Evolutionary conservation across 805 yeast species (phyloP).

Genomic region (Kazachstania kunashirensis): DNA sequence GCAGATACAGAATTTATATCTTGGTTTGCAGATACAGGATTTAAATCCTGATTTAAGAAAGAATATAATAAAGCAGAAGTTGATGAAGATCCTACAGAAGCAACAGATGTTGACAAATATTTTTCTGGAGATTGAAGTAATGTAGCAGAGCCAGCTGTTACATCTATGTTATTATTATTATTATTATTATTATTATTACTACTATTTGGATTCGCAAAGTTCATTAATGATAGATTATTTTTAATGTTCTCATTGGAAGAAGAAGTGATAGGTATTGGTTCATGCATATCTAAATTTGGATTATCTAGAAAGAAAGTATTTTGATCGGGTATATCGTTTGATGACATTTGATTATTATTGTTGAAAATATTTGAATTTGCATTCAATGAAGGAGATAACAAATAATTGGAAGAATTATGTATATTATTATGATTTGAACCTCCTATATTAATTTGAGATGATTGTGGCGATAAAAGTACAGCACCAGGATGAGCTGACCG

Average conservation of each 20-base stretch:
- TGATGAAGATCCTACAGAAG: too few relatives aligned
- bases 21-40: too few relatives aligned
- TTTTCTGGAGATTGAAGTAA: conserved; percentile 14
- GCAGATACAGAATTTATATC: too few relatives aligned
- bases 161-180: too few relatives aligned
- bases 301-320: background rate
- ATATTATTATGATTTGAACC: too few relatives aligned
- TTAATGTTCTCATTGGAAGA: conserved; percentile 6
- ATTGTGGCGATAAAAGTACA: conserved; percentile 29
- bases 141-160: conserved; percentile 26
- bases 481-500: conserved; percentile 36
- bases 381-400: conserved; percentile 8
- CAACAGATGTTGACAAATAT: background rate
- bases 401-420: conserved; percentile 4
- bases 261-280: background rate
- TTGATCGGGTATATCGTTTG: background rate
- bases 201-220: background rate
- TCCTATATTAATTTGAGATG: conserved; percentile 7
- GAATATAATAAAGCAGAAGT: background rate
- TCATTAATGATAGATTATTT: background rate
- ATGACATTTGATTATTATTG: background rate
- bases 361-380: background rate
- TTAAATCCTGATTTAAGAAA: too few relatives aligned
- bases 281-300: background rate
- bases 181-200: too few relatives aligned